Evolutionary conservation across 371 early-diverging fungal species (phyloP).

Genomic region (Blastocladiella emersonii): DNA sequence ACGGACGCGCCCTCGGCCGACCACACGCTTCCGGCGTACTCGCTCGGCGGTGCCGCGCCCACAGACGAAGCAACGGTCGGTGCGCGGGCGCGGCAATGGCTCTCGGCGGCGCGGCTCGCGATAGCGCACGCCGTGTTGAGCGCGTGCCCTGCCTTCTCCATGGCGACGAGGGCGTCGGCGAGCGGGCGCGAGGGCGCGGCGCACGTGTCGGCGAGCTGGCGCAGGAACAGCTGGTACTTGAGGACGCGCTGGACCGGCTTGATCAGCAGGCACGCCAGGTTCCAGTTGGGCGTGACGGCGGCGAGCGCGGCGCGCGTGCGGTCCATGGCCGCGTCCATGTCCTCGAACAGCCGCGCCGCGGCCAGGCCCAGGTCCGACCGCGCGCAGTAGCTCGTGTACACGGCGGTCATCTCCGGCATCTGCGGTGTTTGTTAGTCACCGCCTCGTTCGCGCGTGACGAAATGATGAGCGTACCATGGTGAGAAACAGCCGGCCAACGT

Average conservation of each 20-base stretch:
- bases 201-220: not conserved
- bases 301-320: constrained; percentile 33
- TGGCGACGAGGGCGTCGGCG: not conserved
- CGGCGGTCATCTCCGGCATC: constrained; percentile 30
- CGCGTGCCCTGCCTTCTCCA: not conserved
- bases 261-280: constrained; percentile 57
- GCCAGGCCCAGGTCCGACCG: constrained; percentile 49
- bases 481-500: too few species aligned
- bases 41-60: too few species aligned
- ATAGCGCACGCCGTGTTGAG: not conserved
- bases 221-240: constrained; percentile 65
- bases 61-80: too few species aligned
- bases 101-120: too few species aligned
- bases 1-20: too few species aligned
- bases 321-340: constrained; percentile 30
- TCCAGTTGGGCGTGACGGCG: constrained; percentile 52
- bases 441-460: too few species aligned
- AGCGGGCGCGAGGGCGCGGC: not conserved
- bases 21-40: too few species aligned
- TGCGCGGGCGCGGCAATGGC: too few species aligned
- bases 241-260: constrained; percentile 77
- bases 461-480: too few species aligned
- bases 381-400: constrained; percentile 63
- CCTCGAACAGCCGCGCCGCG: constrained; percentile 40
- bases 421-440: too few species aligned